Evolutionary conservation across 805 yeast species (phyloP), one percentile per base, ranked within the genome.

Genomic region (Metschnikowia kofuensis): DNA sequence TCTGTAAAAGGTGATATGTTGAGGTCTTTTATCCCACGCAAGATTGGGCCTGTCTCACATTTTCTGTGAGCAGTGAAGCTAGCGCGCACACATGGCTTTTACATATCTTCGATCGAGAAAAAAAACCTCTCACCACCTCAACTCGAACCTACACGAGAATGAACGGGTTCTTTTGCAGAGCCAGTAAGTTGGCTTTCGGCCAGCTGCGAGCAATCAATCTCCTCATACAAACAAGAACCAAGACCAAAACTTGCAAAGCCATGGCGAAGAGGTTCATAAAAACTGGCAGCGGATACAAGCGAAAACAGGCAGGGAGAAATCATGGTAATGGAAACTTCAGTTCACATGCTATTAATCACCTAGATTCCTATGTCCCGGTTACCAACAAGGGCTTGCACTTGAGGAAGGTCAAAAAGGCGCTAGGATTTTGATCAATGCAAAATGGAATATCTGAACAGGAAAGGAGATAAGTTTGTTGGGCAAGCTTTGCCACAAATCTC

Each of bases 271-370:
- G 97, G 69, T 88, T 94, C 83, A 79, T 85, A 64, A 83, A 82
- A 60, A 85, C 87, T 5, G 89, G 87, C 1, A 72, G 73, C 40
- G 80, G 91, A 78, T 53, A 81, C 55, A 72, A 71, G 59, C 67
- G 77, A 59, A 72, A 71, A 52, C 74, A 83, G 58, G 86, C 95
- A 16, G 96, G 96, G 10, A 81, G 96, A 72, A 86, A 87, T 56
- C 97, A 91, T 65, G 97, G 97, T 44, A 91, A 91, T 62, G 88
- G 90, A 1, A 91, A 96, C 21, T 91, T 94, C 85, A 78, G 90
- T 31, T 71, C 79, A 37, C 76, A 83, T 44, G 74, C 79, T 27
- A 68, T 86, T 60, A 72, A 80, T 51, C 77, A 76, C 58, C 74
- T 85, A 67, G 79, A 82, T 55, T 85, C 82, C 30, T 85, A 76